Evolutionary conservation across 352 stramenopile species (phyloP).

Genomic region (Peronospora belbahrii): DNA sequence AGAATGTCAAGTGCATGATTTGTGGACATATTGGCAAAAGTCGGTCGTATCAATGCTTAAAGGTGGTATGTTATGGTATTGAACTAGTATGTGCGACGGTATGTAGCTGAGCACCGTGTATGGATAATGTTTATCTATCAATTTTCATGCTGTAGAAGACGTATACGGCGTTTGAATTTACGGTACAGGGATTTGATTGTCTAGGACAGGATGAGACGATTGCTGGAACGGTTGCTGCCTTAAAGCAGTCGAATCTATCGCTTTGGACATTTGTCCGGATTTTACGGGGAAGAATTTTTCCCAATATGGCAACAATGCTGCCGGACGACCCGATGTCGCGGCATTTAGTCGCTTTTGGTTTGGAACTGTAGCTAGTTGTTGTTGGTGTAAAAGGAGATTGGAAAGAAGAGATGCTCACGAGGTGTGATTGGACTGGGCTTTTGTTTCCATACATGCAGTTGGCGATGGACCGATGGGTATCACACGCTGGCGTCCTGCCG

Average conservation of each 20-base stretch:
- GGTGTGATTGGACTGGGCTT: slow-evolving; percentile 4
- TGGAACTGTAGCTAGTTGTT: slow-evolving; percentile 6
- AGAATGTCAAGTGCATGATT: slow-evolving; percentile 52
- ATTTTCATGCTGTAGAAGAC: slow-evolving; percentile 34
- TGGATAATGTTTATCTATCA: no score
- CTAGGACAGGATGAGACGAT: slow-evolving; percentile 25
- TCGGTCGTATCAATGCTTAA: slow-evolving; percentile 46
- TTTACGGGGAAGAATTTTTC: slow-evolving; percentile 42
- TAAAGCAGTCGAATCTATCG: slow-evolving; percentile 20
- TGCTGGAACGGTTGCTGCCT: slow-evolving; percentile 13
- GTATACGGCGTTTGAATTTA: slow-evolving; percentile 37
- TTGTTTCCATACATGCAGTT: slow-evolving; percentile 23
- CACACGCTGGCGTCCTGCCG: slow-evolving; percentile 36
- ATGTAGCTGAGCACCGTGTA: no score
- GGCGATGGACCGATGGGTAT: slow-evolving; percentile 61
- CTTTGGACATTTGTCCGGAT: slow-evolving; percentile 52
- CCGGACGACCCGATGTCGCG: slow-evolving; percentile 31
- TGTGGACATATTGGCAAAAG: slow-evolving; percentile 68
- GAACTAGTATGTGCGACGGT: neutral
- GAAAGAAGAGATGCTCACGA: slow-evolving; percentile 6
- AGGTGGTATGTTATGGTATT: slow-evolving; percentile 18
- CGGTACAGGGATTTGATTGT: slow-evolving; percentile 44
- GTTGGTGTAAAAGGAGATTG: neutral
- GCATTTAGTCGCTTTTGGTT: slow-evolving; percentile 63
- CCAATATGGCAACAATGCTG: slow-evolving; percentile 17